Evolutionary conservation across 352 stramenopile species (phyloP), one percentile per base, ranked within the genome.

Genomic region (Globisporangium alternatum): DNA sequence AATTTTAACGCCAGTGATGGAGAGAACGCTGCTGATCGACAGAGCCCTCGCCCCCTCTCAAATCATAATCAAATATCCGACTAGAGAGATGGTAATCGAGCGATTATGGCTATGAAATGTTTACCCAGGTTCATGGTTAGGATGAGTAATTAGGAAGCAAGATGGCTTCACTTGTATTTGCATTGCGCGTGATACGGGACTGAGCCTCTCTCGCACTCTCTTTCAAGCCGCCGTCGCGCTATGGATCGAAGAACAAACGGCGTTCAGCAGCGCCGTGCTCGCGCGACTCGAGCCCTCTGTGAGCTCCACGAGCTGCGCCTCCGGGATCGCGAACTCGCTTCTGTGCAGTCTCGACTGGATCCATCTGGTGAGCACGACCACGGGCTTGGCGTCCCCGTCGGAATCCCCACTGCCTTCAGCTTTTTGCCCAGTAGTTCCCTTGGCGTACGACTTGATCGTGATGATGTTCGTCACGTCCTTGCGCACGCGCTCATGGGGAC

Each of bases 351-450:
- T 71, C 33, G 60, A 72, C 21, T 76, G 64, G 13, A 66, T 69
- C 76, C 76, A 83, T 21, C 65, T 57, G 10, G 67, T 78, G 19
- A 83, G 60, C 30, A 83, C 76, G 15, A 83, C 52, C 5, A 62
- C 17, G 5, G 33, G 31, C 47, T 56, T 52, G 3, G 28, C 9
- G 10, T 31, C 19, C 17, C 17, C 41, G 41, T 25, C 17, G 22
- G 21, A 15, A 21, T 49, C 22, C 3, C 22, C 35, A 21, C 41
- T 31, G 35, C 17, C n/a, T 25, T 9, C 48, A 10, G 33, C 33
- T 39, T 39, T 8, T 39, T 39, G 33, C 33, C 10, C 45, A 22
- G 1, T 17, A 4, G 10, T 28, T 19, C 33, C 19, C 1, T 53
- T 53, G 25, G 25, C n/a, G 15, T 3, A 28, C 19, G 52, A 3